Conservation (phyloP, 371 early-diverging fungal species). For the Mortierella sp. region DNA sequence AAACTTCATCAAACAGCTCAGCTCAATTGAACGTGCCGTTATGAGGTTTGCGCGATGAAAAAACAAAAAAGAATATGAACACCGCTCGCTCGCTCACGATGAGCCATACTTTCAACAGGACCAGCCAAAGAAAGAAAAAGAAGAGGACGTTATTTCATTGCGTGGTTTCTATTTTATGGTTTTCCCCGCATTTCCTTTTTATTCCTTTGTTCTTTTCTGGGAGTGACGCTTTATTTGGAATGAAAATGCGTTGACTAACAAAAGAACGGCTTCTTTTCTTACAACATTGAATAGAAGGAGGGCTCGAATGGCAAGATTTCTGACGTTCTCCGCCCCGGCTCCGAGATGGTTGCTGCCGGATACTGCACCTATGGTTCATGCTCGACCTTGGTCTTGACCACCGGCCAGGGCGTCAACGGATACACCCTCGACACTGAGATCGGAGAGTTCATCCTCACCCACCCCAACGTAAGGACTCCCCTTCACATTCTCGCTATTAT, state of each 20-base stretch:
- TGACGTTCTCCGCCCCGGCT: constrained; percentile 91
- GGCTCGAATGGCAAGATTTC: constrained; percentile 58
- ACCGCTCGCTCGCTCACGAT: constrained; percentile 11
- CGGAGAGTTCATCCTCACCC: constrained; percentile 98
- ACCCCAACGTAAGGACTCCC: constrained; percentile 77
- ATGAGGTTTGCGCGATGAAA: too few species aligned
- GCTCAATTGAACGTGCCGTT: too few species aligned
- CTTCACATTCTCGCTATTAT: background rate
- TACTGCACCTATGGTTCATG: constrained; percentile 98
- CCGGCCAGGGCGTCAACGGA: constrained; percentile 93
- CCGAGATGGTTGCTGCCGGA: constrained; percentile 94
- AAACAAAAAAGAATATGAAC: background rate
- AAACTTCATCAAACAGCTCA: too few species aligned
- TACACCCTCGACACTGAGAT: constrained; percentile 96
- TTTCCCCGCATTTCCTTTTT: constrained; percentile 9
- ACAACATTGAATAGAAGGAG: constrained; percentile 37
- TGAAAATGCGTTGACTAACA: background rate
- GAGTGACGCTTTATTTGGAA: background rate
- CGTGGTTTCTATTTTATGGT: background rate
- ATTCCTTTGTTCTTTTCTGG: background rate
- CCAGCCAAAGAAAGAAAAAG: background rate
- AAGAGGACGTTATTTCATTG: background rate
- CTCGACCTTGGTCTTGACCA: constrained; percentile 85
- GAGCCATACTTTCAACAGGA: background rate
- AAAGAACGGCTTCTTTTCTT: background rate